Evolutionary conservation across 2,329 filamentous ascomycete species (phyloP).

Genomic region (Fusarium multiceps): DNA sequence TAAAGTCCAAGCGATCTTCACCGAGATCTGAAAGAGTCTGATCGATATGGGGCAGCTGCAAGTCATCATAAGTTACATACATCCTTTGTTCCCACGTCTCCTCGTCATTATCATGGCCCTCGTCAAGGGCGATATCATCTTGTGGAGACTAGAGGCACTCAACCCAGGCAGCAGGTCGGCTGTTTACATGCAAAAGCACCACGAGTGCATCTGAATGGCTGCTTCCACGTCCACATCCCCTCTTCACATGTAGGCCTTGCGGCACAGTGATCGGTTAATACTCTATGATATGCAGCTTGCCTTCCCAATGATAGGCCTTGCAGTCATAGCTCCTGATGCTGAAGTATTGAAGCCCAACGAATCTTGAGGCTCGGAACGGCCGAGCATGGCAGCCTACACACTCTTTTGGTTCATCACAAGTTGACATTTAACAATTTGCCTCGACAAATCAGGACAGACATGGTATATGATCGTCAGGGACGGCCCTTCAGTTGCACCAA

Average conservation of each 20-base stretch:
- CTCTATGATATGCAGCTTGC: constrained; percentile 20
- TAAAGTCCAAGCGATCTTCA: constrained; percentile 15
- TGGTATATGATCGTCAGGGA: constrained; percentile 24
- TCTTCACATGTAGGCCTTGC: constrained; percentile 17
- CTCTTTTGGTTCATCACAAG: not conserved
- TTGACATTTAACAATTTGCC: not conserved
- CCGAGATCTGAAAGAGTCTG: constrained; percentile 25
- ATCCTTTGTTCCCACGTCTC: constrained; percentile 1
- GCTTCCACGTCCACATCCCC: constrained; percentile 27
- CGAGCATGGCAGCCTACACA: constrained; percentile 9
- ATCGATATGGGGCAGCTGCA: constrained; percentile 30
- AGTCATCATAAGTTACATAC: constrained; percentile 14
- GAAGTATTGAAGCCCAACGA: constrained; percentile 39
- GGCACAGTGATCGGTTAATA: constrained; percentile 20
- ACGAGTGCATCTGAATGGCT: constrained; percentile 36
- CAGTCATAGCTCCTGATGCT: constrained; percentile 29
- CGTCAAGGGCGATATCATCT: not conserved
- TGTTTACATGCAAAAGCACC: constrained; percentile 18
- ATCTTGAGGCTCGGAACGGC: constrained; percentile 17
- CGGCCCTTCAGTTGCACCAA: constrained; percentile 8
- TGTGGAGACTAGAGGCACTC: constrained; percentile 30
- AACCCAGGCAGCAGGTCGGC: constrained; percentile 30
- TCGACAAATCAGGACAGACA: not conserved
- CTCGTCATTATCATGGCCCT: not conserved
- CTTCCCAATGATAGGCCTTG: constrained; percentile 28